Evolutionary conservation across 2,329 filamentous ascomycete species (phyloP), one percentile per base, ranked within the genome.

Genomic region (Alternaria consortialis): DNA sequence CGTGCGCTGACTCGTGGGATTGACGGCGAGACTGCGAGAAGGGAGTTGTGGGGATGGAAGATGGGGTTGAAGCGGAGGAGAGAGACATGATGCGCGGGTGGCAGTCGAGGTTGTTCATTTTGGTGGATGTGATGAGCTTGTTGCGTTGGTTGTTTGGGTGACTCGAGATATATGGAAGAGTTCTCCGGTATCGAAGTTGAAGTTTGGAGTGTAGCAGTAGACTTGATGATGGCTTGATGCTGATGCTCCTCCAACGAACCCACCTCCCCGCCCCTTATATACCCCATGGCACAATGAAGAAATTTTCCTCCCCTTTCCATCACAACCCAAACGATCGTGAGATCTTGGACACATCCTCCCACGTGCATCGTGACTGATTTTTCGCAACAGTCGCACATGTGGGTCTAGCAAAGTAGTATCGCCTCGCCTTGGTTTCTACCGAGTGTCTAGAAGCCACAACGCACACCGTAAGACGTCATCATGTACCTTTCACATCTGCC

Each of bases 11-110:
- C 39, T 72, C 68, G 61, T 62, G 60, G 3, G 66, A 69, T 31
- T 25, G 51, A 51, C 69, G 69, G 9, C 63, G 58, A 1, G 70
- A 69, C 11, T 67, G 60, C 20, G 59, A 15, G 40, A 48, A 29
- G 2, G 56, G 60, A 12, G 69, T 71, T 4, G 63, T 40, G 1
- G 60, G 58, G 29, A 44, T 53, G 23, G 63, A 59, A 23, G 44
- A 37, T 36, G 58, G 25, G 12, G 62, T 64, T 6, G 64, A 62
- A 1, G 42, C 25, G 20, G 58, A 48, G 42, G 60, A 63, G 37
- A 72, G 66, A 17, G 68, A 68, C 2, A 71, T 63, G 32, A 72
- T 17, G 57, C 69, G 68, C 3, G 69, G 69, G 62, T 72, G 69
- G 23, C 47, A 65, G 51, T 72, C 69, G 27, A 60, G 53, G 58